These are phyloP conservation scores for Aspergillus carlsbadensis DNA, from an alignment of 495 filamentous ascomycete species.

Conservation along the genomic window DNA sequence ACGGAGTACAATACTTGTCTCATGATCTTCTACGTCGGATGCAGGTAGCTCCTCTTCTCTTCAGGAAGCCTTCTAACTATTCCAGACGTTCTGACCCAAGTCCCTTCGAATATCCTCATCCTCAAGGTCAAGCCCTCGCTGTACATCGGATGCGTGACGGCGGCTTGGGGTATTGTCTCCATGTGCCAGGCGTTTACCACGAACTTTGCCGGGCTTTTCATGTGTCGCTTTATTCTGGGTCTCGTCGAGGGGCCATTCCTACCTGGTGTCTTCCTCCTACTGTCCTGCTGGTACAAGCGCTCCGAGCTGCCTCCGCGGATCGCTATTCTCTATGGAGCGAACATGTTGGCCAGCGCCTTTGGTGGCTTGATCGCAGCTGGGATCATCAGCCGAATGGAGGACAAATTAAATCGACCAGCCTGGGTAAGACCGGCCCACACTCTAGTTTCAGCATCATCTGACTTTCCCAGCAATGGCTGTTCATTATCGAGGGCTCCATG, in stretches of 20 bases:
- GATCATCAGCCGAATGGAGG: background rate
- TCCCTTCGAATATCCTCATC: background rate
- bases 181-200: background rate
- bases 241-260: background rate
- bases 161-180: background rate
- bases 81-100: background rate
- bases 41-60: background rate
- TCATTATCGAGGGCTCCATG: conserved; percentile 24
- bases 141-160: background rate
- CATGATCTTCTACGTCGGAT: background rate
- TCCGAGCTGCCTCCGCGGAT: background rate
- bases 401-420: background rate
- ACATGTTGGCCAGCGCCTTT: background rate
- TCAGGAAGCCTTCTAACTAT: background rate
- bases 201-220: background rate
- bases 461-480: conserved; percentile 14
- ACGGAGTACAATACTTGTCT: background rate
- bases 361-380: background rate
- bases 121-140: background rate
- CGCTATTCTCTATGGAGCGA: background rate
- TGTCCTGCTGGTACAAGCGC: background rate
- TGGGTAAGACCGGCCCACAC: background rate
- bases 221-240: background rate
- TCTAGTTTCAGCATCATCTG: too few relatives aligned
- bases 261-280: background rate